Conservation (phyloP, 306 rosid species). For the Prunus mume region DNA sequence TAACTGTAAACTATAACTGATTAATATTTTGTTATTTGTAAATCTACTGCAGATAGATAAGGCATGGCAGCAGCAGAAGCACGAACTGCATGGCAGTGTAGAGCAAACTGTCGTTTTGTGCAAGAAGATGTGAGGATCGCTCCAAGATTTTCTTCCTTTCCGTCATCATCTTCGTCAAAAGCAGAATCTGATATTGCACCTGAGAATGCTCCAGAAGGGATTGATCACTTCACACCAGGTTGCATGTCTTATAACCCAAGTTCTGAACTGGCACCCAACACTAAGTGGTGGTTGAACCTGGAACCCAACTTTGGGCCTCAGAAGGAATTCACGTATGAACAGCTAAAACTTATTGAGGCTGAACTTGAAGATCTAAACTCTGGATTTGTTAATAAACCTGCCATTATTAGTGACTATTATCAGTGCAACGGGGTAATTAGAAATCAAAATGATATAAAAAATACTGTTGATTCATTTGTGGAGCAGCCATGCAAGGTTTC, state of each 20-base stretch:
- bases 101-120: constrained; percentile 19
- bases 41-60: constrained; percentile 1
- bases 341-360: constrained; percentile 35
- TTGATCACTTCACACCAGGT: constrained; percentile 28
- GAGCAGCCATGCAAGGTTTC: constrained; percentile 32
- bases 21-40: background rate
- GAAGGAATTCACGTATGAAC: constrained; percentile 37
- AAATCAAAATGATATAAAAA: constrained; percentile 25
- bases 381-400: constrained; percentile 32
- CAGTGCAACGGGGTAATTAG: constrained; percentile 29
- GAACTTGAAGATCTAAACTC: constrained; percentile 40
- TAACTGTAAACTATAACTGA: background rate
- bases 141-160: constrained; percentile 21
- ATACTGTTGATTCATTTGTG: constrained; percentile 20
- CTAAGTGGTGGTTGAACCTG: constrained; percentile 72
- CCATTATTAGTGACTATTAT: constrained; percentile 27
- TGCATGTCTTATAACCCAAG: constrained; percentile 15
- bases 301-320: constrained; percentile 44
- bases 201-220: constrained; percentile 28
- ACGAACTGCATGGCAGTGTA: constrained; percentile 21
- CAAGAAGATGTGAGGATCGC: constrained; percentile 19
- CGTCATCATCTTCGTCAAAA: constrained; percentile 34
- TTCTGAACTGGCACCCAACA: constrained; percentile 31
- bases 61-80: constrained; percentile 35
- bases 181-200: constrained; percentile 41